A percentile compares a stretch with the other conserved stretches of the same genome.
phyloP scores from a whole-genome alignment of 306 rosid species.

The Arachis hypogaea region DNA sequence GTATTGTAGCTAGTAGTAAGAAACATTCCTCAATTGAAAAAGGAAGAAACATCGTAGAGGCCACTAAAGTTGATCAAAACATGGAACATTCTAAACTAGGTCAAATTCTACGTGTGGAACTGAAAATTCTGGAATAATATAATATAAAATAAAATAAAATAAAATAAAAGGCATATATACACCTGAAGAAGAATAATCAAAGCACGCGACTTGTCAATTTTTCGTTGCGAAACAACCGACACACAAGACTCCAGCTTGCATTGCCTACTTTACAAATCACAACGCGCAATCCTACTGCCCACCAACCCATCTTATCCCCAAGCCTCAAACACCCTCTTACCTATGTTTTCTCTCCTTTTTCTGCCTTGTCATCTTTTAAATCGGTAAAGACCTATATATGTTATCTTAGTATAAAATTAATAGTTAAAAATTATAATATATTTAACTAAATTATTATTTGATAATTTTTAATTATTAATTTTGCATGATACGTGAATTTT shows the following conservation, averaged over 20 bases:
- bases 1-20: no score
- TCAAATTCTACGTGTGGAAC: slow-evolving; percentile 15
- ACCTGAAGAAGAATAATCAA: slow-evolving; percentile 28
- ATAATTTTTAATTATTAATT: no score
- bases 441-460: no score
- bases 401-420: no score
- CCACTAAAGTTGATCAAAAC: slow-evolving; percentile 1
- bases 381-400: no score
- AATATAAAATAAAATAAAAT: not conserved
- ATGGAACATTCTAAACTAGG: slow-evolving; percentile 38
- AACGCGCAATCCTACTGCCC: slow-evolving; percentile 37
- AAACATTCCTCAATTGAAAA: no score
- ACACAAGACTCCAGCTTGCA: slow-evolving; percentile 4
- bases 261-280: not conserved
- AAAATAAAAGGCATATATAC: not conserved
- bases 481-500: no score
- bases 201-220: slow-evolving; percentile 33
- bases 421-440: no score
- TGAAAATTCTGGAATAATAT: no score
- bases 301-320: slow-evolving; percentile 34
- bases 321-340: not conserved
- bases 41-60: slow-evolving; percentile 6
- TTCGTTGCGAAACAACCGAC: slow-evolving; percentile 47
- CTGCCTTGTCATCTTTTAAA: no score
- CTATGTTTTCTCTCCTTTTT: no score